Evolutionary conservation across 2,329 filamentous ascomycete species (phyloP).

Genomic region (Epichloe typhina): DNA sequence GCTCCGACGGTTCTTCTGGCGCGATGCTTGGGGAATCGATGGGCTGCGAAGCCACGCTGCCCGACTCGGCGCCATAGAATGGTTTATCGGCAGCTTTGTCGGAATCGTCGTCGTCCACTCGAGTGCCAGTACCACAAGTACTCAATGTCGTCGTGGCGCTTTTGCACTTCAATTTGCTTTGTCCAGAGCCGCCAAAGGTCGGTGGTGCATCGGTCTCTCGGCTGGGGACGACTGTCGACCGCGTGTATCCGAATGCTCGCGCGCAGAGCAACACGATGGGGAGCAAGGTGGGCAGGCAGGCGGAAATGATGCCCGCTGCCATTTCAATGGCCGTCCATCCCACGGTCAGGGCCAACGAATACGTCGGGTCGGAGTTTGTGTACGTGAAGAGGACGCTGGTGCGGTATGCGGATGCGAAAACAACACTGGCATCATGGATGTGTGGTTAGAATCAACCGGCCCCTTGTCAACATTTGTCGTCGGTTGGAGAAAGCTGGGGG

Average conservation of each 20-base stretch:
- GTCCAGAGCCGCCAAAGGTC: constrained; percentile 12
- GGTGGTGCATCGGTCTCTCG: constrained; percentile 11
- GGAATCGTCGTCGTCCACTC: constrained; percentile 3
- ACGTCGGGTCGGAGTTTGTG: constrained; percentile 25
- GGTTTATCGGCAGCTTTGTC: constrained; percentile 2
- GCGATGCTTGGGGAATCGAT: not conserved
- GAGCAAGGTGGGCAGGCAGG: constrained; percentile 38
- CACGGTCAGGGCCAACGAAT: constrained; percentile 31
- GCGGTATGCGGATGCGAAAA: constrained; percentile 35
- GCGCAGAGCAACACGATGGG: constrained; percentile 28
- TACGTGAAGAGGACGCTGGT: constrained; percentile 34
- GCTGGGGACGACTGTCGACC: constrained; percentile 11
- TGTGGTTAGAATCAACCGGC: not conserved
- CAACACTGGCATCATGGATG: constrained; percentile 19
- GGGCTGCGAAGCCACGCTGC: constrained; percentile 6
- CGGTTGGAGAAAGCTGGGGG: not conserved
- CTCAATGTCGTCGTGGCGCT: constrained; percentile 8
- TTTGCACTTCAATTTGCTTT: constrained; percentile 5
- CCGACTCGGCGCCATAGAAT: constrained; percentile 20
- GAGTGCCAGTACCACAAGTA: constrained; percentile 8
- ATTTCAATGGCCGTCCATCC: constrained; percentile 37
- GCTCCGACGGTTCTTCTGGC: constrained; percentile 6
- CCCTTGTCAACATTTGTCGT: not conserved
- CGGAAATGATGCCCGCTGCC: constrained; percentile 36
- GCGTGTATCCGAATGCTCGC: constrained; percentile 27